These are phyloP conservation scores for Cetradonia linearis DNA, from an alignment of 495 filamentous ascomycete species.

Conservation along the genomic window DNA sequence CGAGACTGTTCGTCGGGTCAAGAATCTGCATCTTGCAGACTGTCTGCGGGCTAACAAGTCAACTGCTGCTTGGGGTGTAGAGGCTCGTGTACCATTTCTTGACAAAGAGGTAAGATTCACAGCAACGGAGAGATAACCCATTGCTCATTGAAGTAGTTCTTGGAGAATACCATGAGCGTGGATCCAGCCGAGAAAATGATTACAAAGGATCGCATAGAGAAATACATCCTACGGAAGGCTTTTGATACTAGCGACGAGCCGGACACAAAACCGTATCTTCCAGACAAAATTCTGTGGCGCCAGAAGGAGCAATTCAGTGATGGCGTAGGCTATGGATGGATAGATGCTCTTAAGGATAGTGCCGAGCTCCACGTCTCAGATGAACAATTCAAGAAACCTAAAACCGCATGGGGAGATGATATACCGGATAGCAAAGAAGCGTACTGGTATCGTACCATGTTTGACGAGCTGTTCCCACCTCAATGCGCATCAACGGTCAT, in stretches of 20 bases:
- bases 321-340: conserved; percentile 98
- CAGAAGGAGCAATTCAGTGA: conserved; percentile 99
- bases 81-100: conserved; percentile 95
- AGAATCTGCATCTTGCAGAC: conserved; percentile 91
- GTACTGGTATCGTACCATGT: conserved; percentile 98
- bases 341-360: conserved; percentile 89
- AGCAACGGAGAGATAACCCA: background rate
- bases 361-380: conserved; percentile 82
- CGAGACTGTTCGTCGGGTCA: conserved; percentile 83
- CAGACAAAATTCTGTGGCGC: conserved; percentile 89
- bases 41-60: conserved; percentile 98
- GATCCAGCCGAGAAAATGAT: conserved; percentile 95
- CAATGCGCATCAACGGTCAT: conserved; percentile 86
- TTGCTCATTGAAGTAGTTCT: conserved; percentile 52
- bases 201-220: conserved; percentile 81
- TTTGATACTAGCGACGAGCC: conserved; percentile 89
- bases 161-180: conserved; percentile 81
- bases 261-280: conserved; percentile 68
- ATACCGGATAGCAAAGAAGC: conserved; percentile 94
- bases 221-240: conserved; percentile 93
- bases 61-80: conserved; percentile 95
- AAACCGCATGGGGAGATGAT: conserved; percentile 86
- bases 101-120: conserved; percentile 60
- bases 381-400: conserved; percentile 94
- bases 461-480: conserved; percentile 94